phyloP scores from a whole-genome alignment of 495 filamentous ascomycete species.

The Tuber borchii region DNA sequence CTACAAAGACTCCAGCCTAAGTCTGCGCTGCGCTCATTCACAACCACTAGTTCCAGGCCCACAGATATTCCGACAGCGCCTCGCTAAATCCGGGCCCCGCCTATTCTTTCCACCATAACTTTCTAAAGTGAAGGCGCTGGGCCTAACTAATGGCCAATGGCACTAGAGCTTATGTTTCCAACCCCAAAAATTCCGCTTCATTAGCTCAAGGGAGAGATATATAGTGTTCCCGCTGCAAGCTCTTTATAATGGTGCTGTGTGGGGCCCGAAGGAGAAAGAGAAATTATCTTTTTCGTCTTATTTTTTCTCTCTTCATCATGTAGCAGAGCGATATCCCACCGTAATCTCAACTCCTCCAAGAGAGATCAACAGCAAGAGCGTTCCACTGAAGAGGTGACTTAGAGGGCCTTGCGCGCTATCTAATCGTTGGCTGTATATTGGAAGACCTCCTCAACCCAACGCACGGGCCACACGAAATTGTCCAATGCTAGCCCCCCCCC shows the following conservation, averaged over 20 bases:
- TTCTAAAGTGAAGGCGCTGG: not conserved
- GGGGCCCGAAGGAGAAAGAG: not conserved
- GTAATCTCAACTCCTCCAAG: not conserved
- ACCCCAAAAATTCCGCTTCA: not conserved
- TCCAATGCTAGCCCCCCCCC: not conserved
- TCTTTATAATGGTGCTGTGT: not conserved
- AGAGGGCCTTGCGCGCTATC: not conserved
- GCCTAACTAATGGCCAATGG: not conserved
- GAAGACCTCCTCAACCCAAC: not conserved
- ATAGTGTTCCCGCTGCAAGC: not conserved
- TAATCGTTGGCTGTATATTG: not conserved
- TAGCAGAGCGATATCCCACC: not conserved
- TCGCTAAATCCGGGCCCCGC: not conserved
- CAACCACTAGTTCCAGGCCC: too few relatives aligned
- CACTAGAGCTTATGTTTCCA: too few relatives aligned
- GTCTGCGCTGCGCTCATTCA: not conserved
- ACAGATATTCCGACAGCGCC: not conserved
- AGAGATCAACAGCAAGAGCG: not conserved
- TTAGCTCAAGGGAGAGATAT: too few relatives aligned
- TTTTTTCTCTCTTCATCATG: not conserved
- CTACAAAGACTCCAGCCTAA: not conserved
- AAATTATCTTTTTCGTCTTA: too few relatives aligned
- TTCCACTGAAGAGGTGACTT: not conserved
- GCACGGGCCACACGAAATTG: not conserved
- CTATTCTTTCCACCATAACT: not conserved